These are phyloP conservation scores for Pterocarpus santalinus DNA, from an alignment of 306 rosid genomes.

Conservation along the genomic window DNA sequence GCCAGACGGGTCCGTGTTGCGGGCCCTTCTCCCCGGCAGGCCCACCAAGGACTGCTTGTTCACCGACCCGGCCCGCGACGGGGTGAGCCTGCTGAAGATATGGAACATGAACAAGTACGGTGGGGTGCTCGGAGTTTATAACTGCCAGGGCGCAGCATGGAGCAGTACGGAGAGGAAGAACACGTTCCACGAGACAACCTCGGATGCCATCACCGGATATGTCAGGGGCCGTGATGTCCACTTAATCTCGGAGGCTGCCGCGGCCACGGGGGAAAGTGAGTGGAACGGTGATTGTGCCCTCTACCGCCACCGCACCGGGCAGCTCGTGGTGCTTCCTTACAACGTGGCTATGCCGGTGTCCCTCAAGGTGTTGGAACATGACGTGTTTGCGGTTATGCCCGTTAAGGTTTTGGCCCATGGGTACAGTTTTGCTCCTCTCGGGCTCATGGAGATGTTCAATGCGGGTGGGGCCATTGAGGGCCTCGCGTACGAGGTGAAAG, in stretches of 20 bases:
- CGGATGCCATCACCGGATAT: constrained; percentile 63
- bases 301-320: constrained; percentile 56
- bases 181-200: constrained; percentile 64
- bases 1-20: constrained; percentile 84
- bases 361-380: constrained; percentile 77
- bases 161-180: constrained; percentile 67
- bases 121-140: constrained; percentile 83
- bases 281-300: constrained; percentile 86
- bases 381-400: constrained; percentile 78
- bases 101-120: constrained; percentile 93
- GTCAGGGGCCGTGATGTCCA: constrained; percentile 81
- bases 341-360: constrained; percentile 77
- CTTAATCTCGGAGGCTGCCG: constrained; percentile 56
- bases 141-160: constrained; percentile 99
- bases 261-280: constrained; percentile 35
- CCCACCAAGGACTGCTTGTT: constrained; percentile 91
- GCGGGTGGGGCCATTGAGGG: constrained; percentile 84
- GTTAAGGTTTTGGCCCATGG: constrained; percentile 64
- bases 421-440: constrained; percentile 71
- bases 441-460: constrained; percentile 84
- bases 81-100: constrained; percentile 82
- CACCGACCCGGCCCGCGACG: constrained; percentile 85
- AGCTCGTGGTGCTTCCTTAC: constrained; percentile 67
- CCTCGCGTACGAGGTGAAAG: constrained; percentile 58
- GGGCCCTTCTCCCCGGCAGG: constrained; percentile 86